phyloP scores from a whole-genome alignment of 2,329 filamentous ascomycete genomes.

The Penicillium sp. region DNA sequence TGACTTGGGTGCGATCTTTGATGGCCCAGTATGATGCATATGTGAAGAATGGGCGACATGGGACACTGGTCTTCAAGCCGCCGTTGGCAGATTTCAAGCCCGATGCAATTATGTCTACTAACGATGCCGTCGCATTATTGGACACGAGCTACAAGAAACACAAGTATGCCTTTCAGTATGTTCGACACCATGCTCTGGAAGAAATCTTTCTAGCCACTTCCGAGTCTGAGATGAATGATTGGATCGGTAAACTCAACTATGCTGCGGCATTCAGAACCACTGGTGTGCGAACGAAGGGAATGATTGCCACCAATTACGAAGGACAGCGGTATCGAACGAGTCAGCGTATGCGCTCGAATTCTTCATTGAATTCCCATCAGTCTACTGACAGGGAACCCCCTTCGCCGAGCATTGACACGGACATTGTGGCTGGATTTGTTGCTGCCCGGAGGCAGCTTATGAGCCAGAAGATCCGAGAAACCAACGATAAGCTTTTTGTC shows the following conservation, averaged over 20 bases:
- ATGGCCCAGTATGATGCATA: conserved; percentile 84
- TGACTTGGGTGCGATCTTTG: conserved; percentile 82
- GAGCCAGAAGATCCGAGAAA: conserved; percentile 73
- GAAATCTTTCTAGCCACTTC: conserved; percentile 87
- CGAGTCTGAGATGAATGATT: conserved; percentile 90
- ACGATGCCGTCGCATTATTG: conserved; percentile 80
- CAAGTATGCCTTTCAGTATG: conserved; percentile 89
- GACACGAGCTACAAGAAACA: conserved; percentile 85
- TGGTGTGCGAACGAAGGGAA: conserved; percentile 81
- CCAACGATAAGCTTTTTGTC: conserved; percentile 68
- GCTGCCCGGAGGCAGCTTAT: conserved; percentile 77
- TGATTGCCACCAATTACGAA: conserved; percentile 78
- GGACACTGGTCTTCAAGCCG: conserved; percentile 82
- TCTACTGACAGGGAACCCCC: conserved; percentile 65
- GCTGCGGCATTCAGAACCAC: conserved; percentile 89
- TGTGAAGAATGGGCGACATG: conserved; percentile 67
- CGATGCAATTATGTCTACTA: conserved; percentile 86
- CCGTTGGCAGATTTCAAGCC: conserved; percentile 89
- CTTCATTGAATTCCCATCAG: conserved; percentile 56
- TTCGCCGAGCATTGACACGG: conserved; percentile 64
- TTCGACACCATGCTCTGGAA: conserved; percentile 77
- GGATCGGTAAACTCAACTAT: conserved; percentile 93
- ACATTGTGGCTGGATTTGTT: conserved; percentile 81
- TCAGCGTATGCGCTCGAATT: conserved; percentile 55
- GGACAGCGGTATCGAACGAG: conserved; percentile 60